Evolutionary conservation across 139 green algal species (phyloP).

Genomic region (Mesotaenium endlicherianum): DNA sequence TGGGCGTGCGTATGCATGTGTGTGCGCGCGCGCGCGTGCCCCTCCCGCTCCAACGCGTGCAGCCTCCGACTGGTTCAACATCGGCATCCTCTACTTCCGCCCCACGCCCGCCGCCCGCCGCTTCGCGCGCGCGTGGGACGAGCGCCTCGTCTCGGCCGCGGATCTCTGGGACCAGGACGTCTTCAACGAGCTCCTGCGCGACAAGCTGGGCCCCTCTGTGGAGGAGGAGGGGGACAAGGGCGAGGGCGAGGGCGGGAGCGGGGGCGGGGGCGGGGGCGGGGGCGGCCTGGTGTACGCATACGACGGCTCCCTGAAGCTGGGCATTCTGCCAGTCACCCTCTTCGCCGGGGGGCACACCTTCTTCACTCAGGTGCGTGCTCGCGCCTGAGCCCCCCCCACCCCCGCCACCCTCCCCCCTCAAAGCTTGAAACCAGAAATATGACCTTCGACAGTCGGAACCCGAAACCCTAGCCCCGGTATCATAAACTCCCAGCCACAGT

Average conservation of each 20-base stretch:
- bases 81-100: conserved; percentile 89
- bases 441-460: no score
- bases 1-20: no score
- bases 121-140: conserved; percentile 41
- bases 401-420: no score
- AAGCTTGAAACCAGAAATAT: no score
- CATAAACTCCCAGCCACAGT: no score
- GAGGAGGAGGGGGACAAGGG: no score
- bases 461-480: no score
- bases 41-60: not conserved
- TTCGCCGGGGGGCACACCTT: conserved; percentile 90
- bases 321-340: conserved; percentile 79
- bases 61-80: conserved; percentile 73
- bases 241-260: no score
- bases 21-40: not conserved
- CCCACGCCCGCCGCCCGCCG: conserved; percentile 36
- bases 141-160: conserved; percentile 34
- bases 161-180: conserved; percentile 58
- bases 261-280: no score
- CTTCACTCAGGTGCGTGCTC: conserved; percentile 65
- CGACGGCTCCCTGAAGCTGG: conserved; percentile 70
- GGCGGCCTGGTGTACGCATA: conserved; percentile 60
- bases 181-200: conserved; percentile 61
- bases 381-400: no score
- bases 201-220: not conserved